A percentile compares a stretch with the other conserved stretches of the same genome.
These are phyloP conservation scores for Colletotrichum chlorophyti DNA, from an alignment of 2,329 filamentous ascomycete species.

Conservation along the genomic window DNA sequence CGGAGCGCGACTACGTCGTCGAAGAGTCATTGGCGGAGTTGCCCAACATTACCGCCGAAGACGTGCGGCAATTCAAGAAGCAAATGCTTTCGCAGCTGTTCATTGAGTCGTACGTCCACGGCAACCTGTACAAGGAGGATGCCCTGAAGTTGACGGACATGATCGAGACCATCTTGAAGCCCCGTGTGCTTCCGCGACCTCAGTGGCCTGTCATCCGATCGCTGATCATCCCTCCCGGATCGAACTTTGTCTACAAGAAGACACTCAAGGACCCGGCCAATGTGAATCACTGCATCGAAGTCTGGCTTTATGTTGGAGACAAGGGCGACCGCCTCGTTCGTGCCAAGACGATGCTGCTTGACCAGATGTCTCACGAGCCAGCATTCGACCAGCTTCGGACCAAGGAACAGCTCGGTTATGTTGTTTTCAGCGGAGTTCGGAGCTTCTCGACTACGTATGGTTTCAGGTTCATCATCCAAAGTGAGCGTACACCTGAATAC, in stretches of 20 bases:
- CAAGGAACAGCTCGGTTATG: constrained; percentile 96
- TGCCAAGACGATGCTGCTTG: constrained; percentile 80
- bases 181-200: constrained; percentile 73
- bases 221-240: constrained; percentile 77
- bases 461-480: constrained; percentile 91
- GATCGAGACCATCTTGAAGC: constrained; percentile 78
- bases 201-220: constrained; percentile 84
- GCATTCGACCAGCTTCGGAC: constrained; percentile 94
- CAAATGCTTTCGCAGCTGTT: constrained; percentile 84
- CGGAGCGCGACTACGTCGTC: constrained; percentile 78
- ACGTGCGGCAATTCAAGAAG: constrained; percentile 79
- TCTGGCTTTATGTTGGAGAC: constrained; percentile 74
- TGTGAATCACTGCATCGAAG: constrained; percentile 86
- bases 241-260: constrained; percentile 84
- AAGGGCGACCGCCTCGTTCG: constrained; percentile 73
- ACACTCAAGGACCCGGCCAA: constrained; percentile 86
- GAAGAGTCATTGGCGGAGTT: constrained; percentile 83
- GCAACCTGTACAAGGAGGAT: constrained; percentile 94
- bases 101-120: constrained; percentile 87
- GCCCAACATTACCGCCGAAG: constrained; percentile 74
- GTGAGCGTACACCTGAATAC: constrained; percentile 83
- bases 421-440: constrained; percentile 84
- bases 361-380: constrained; percentile 91
- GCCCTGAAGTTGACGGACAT: constrained; percentile 84
- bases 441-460: constrained; percentile 79